A percentile compares a stretch with the other conserved stretches of the same genome.
These are phyloP conservation scores for Amoebophrya sp. DNA, from an alignment of 169 alveolate genomes.

Conservation along the genomic window DNA sequence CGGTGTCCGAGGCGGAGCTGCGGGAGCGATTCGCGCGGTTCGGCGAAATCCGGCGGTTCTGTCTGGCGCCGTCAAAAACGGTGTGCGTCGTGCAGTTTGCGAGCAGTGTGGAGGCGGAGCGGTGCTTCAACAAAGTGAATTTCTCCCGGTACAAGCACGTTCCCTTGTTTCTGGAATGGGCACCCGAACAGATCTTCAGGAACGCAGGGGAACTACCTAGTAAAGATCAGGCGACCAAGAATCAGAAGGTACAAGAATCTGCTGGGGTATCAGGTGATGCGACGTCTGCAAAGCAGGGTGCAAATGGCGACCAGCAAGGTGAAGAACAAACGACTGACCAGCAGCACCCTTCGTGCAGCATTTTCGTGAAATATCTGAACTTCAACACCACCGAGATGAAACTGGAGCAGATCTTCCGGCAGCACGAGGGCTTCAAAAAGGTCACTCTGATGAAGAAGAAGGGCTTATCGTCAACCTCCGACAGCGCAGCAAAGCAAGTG, in stretches of 20 bases:
- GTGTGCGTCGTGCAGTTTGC: slow-evolving; percentile 79
- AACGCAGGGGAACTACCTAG: not conserved
- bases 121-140: slow-evolving; percentile 75
- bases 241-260: too few species aligned
- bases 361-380: slow-evolving; percentile 81
- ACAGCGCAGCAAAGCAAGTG: not conserved
- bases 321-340: not conserved
- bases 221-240: too few species aligned
- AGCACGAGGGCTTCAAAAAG: slow-evolving; percentile 27
- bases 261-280: too few species aligned
- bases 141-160: slow-evolving; percentile 66
- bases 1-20: slow-evolving; percentile 45
- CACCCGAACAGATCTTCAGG: slow-evolving; percentile 64
- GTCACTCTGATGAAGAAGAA: slow-evolving; percentile 36
- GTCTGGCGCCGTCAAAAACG: slow-evolving; percentile 76
- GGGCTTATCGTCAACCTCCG: slow-evolving; percentile 19
- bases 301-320: not conserved
- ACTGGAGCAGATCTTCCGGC: slow-evolving; percentile 29
- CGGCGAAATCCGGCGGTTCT: slow-evolving; percentile 67
- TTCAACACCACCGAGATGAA: slow-evolving; percentile 71
- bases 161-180: slow-evolving; percentile 85
- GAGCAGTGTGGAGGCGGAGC: slow-evolving; percentile 64
- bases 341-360: slow-evolving; percentile 44
- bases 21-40: slow-evolving; percentile 63
- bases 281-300: not conserved